A percentile compares a stretch with the other conserved stretches of the same genome.
Conservation (phyloP, 306 rosid genomes). For the Argentina anserina region DNA sequence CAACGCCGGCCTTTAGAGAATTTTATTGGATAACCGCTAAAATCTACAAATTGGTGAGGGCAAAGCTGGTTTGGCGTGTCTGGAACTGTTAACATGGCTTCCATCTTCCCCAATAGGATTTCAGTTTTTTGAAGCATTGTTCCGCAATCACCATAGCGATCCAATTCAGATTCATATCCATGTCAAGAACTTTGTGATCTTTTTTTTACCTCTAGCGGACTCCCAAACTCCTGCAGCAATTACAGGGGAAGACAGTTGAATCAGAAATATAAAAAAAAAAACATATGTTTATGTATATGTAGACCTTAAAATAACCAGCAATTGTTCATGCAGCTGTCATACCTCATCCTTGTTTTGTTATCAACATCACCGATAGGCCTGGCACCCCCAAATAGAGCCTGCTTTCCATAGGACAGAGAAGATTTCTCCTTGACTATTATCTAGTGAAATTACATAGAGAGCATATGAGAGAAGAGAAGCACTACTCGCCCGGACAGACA, state of each 20-base stretch:
- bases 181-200: slow-evolving; percentile 13
- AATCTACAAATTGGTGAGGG: slow-evolving; percentile 32
- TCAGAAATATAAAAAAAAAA: too few species aligned
- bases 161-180: too few species aligned
- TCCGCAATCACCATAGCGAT: slow-evolving; percentile 17
- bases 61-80: slow-evolving; percentile 19
- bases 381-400: slow-evolving; percentile 38
- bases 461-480: neutral
- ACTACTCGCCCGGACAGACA: neutral
- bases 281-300: too few species aligned
- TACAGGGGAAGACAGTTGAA: slow-evolving; percentile 16
- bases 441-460: slow-evolving; percentile 1
- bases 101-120: slow-evolving; percentile 17
- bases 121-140: slow-evolving; percentile 26
- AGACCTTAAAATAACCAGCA: neutral
- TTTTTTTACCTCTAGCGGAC: slow-evolving; percentile 47
- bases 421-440: slow-evolving; percentile 46
- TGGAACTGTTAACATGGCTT: neutral
- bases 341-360: slow-evolving; percentile 45
- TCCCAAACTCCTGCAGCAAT: slow-evolving; percentile 58
- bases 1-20: slow-evolving; percentile 37
- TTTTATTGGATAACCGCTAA: slow-evolving; percentile 40
- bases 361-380: slow-evolving; percentile 35
- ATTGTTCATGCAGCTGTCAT: slow-evolving; percentile 9
- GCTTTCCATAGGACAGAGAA: slow-evolving; percentile 50